Conservation (phyloP, 2,329 filamentous ascomycete species). For the Sporothrix sp. region DNA sequence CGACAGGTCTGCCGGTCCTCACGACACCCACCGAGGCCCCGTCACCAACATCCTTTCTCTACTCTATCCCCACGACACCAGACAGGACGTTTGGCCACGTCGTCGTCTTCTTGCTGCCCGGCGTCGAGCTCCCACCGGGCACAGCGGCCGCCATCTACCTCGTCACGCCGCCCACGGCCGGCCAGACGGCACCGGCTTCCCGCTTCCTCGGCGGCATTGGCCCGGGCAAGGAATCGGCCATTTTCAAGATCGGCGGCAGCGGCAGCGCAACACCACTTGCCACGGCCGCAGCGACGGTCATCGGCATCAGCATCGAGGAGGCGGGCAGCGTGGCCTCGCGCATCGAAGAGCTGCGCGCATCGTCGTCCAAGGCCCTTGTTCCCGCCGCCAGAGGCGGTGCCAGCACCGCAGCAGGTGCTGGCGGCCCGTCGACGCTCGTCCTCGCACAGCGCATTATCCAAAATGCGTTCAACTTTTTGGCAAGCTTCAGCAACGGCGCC, state of each 20-base stretch:
- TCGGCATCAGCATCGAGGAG: constrained; percentile 78
- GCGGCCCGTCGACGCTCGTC: constrained; percentile 47
- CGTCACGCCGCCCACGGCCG: constrained; percentile 38
- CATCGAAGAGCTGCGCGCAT: constrained; percentile 48
- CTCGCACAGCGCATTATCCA: constrained; percentile 90
- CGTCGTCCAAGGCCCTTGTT: constrained; percentile 22
- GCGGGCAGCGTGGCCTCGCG: constrained; percentile 60
- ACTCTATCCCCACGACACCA: constrained; percentile 34
- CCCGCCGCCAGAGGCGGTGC: constrained; percentile 16
- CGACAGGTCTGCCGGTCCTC: constrained; percentile 49
- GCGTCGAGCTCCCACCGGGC: constrained; percentile 58
- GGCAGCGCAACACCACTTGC: too few species aligned
- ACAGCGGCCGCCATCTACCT: constrained; percentile 88
- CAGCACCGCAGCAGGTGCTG: not conserved
- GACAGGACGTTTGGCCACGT: constrained; percentile 62
- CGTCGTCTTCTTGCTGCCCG: constrained; percentile 80
- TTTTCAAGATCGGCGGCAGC: constrained; percentile 61
- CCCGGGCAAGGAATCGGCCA: constrained; percentile 80
- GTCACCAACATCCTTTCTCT: constrained; percentile 47
- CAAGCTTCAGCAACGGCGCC: constrained; percentile 59
- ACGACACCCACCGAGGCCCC: constrained; percentile 44
- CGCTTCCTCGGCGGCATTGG: constrained; percentile 80
- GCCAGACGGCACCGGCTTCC: constrained; percentile 30
- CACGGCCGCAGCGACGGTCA: constrained; percentile 31
- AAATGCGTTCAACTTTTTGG: constrained; percentile 93